Conservation (phyloP, 139 green algal genomes). For the Closterium sp. region DNA sequence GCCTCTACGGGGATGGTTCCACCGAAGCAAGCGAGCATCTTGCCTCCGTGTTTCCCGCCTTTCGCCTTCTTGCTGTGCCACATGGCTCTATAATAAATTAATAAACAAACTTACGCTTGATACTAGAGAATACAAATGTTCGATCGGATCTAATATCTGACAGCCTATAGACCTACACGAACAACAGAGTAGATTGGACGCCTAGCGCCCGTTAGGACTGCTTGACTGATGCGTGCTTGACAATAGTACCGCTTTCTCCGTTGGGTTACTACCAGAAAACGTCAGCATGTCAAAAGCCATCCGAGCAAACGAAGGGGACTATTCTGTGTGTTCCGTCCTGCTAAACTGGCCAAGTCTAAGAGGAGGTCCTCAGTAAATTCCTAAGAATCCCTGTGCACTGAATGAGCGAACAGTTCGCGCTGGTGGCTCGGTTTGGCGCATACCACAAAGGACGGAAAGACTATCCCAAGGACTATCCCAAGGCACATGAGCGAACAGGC, state of each 20-base stretch:
- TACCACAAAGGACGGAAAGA: background rate
- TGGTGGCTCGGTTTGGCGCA: background rate
- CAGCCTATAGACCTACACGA: background rate
- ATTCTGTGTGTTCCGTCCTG: background rate
- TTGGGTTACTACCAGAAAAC: background rate
- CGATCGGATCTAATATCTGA: too few species aligned
- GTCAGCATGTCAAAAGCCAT: background rate
- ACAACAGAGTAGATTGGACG: background rate
- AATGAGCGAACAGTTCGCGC: background rate
- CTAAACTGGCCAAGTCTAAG: background rate
- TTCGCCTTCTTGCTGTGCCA: background rate
- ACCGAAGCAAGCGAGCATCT: background rate
- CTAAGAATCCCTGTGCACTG: background rate
- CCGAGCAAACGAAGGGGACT: background rate
- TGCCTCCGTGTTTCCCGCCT: background rate
- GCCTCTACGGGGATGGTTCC: background rate
- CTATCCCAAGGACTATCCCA: background rate
- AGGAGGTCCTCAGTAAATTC: background rate
- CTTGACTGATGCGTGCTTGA: background rate
- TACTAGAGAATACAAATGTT: too few species aligned
- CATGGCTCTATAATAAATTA: background rate
- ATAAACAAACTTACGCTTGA: too few species aligned
- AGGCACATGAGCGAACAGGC: background rate
- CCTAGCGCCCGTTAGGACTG: background rate
- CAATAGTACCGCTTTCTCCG: background rate